Evolutionary conservation across 1,284 basidiomycete species (phyloP).

Genomic region (Microbotryum saponariae): DNA sequence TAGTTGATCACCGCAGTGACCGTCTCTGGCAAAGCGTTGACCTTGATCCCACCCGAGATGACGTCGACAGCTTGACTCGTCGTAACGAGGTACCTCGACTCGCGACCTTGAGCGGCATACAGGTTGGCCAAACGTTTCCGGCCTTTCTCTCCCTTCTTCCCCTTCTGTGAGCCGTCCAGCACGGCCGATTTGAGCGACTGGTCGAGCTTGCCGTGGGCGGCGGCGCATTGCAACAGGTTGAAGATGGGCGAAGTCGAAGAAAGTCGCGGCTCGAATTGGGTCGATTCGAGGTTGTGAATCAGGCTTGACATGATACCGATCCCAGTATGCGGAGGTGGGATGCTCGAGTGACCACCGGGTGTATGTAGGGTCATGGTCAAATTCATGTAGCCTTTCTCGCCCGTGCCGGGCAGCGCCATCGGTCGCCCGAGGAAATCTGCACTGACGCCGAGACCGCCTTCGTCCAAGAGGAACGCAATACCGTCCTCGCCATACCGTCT

Average conservation of each 20-base stretch:
- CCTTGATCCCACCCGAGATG: constrained; percentile 50
- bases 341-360: constrained; percentile 23
- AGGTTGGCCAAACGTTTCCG: constrained; percentile 44
- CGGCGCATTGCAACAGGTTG: constrained; percentile 15
- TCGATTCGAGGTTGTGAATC: constrained; percentile 10
- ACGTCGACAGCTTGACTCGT: constrained; percentile 57
- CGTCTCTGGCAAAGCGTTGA: constrained; percentile 21
- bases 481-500: constrained; percentile 53
- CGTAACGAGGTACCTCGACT: constrained; percentile 5
- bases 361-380: not conserved
- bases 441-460: constrained; percentile 42
- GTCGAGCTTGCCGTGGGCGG: constrained; percentile 8
- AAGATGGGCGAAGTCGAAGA: constrained; percentile 3
- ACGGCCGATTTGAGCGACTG: constrained; percentile 31
- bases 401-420: constrained; percentile 44
- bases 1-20: constrained; percentile 48
- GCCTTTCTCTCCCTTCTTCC: constrained; percentile 47
- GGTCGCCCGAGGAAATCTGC: constrained; percentile 32
- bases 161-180: constrained; percentile 43
- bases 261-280: constrained; percentile 4
- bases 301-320: constrained; percentile 16
- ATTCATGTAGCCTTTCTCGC: constrained; percentile 43
- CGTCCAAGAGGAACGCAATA: constrained; percentile 53
- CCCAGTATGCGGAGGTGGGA: constrained; percentile 25
- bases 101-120: not conserved